A percentile compares a stretch with the other conserved stretches of the same genome.
Evolutionary conservation across 495 filamentous ascomycete genomes (phyloP).

Genomic region (Melanomma pulvis-pyrius): DNA sequence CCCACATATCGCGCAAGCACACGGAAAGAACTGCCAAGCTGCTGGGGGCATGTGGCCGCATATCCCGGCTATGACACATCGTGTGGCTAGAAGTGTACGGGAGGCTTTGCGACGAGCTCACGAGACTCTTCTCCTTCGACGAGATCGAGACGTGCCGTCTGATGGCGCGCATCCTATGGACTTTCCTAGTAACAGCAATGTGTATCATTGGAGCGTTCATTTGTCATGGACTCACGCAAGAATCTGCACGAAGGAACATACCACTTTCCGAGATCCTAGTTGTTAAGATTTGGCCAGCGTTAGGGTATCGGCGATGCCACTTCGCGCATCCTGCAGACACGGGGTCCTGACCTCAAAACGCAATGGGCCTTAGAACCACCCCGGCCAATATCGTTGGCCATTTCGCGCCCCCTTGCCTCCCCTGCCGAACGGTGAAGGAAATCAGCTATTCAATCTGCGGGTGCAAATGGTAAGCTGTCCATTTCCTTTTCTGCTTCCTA

Average conservation of each 20-base stretch:
- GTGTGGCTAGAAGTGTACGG: not conserved
- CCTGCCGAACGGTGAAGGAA: not conserved
- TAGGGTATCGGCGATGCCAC: slow-evolving; percentile 3
- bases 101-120: not conserved
- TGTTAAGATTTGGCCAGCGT: slow-evolving; percentile 10
- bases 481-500: not conserved
- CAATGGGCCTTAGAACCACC: not conserved
- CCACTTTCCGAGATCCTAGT: not conserved
- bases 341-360: slow-evolving; percentile 15
- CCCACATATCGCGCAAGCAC: slow-evolving; percentile 23
- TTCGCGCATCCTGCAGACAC: slow-evolving; percentile 20
- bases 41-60: slow-evolving; percentile 1
- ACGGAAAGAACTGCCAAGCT: slow-evolving; percentile 15
- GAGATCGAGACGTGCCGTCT: not conserved
- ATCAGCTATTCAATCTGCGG: not conserved
- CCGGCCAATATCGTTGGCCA: not conserved
- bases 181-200: not conserved
- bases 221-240: slow-evolving; percentile 4
- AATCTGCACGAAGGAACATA: not conserved
- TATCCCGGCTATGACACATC: slow-evolving; percentile 20
- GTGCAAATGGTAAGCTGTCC: not conserved
- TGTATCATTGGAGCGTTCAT: not conserved
- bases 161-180: not conserved
- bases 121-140: not conserved
- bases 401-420: not conserved